Base-by-base conservation (phyloP, 768 basidiomycete species). In the Dictyophora rubrovolvata region DNA sequence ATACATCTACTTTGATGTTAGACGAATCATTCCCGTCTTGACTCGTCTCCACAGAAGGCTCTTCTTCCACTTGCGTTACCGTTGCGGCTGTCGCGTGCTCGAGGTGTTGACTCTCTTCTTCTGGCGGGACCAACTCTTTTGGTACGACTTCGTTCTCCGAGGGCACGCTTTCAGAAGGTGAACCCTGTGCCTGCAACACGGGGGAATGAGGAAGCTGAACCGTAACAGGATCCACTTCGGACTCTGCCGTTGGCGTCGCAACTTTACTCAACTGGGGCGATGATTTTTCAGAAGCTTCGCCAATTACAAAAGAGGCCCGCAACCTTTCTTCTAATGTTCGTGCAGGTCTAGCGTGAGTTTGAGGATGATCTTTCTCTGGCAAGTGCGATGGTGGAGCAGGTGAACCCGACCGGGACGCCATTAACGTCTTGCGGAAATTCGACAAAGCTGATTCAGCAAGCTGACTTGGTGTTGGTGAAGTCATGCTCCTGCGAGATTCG, bases 251-350 rank as follows among this genome's bases (percentile, higher is more conserved):
- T 10, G 57, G 57, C 17, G 57, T 52, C 21, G 16, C 23, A 34
- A 52, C 6, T 11, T 52, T 59, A 22, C 57, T 55, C 18, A 61
- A 61, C 8, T 68, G 66, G 5, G 80, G 74, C 0, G 82, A 74
- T 21, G 71, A 72, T 18, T 70, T 61, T 58, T 69, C 73, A 9
- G 80, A 79, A 12, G 76, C 72, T 18, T 89, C 87, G 18, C 78
- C 80, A 54, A 78, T 75, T 20, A 78, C 76, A 63, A 84, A 78
- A 23, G 79, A 77, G 73, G 86, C 84, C 49, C 84, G 79, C n/a
- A 91, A 73, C 49, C 89, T 77, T 60, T 91, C 89, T 70, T 91
- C 89, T 1, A 91, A 73, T 65, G 34, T 52, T 65, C 65, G 36
- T 63, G 47, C 37, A 56, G 61, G 10, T 23, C 56, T 28, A 63